Conservation (phyloP, 352 stramenopile genomes). For the Pythium vanterpoolii region DNA sequence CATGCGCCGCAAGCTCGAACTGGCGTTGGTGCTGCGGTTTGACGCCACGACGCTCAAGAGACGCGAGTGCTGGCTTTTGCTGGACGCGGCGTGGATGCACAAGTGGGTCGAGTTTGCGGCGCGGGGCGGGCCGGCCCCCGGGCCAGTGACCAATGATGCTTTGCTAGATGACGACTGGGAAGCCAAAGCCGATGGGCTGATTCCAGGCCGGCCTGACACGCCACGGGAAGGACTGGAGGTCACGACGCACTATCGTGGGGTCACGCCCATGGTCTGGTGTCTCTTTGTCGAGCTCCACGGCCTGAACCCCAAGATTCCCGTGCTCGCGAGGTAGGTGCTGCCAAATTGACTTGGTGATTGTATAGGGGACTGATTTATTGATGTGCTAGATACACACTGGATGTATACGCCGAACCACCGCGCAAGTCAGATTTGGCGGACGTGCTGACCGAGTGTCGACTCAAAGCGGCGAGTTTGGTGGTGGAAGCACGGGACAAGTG, state of each 20-base stretch:
- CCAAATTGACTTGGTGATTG: neutral
- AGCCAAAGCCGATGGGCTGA: constrained; percentile 20
- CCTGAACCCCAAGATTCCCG: constrained; percentile 31
- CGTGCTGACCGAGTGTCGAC: constrained; percentile 18
- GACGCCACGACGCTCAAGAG: constrained; percentile 53
- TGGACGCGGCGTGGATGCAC: constrained; percentile 63
- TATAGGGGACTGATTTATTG: neutral
- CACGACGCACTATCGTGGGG: constrained; percentile 58
- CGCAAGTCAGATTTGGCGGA: constrained; percentile 19
- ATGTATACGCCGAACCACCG: constrained; percentile 26
- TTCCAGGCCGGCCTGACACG: constrained; percentile 36
- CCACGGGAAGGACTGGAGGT: constrained; percentile 39
- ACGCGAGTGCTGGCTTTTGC: constrained; percentile 70
- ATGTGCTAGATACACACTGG: constrained; percentile 23
- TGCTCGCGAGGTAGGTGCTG: constrained; percentile 26
- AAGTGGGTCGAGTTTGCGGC: constrained; percentile 56
- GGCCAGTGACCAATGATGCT: constrained; percentile 52
- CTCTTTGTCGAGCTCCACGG: constrained; percentile 62
- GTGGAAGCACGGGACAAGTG: constrained; percentile 22
- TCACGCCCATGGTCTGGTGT: constrained; percentile 77
- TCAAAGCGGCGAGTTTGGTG: constrained; percentile 24
- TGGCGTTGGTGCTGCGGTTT: constrained; percentile 50
- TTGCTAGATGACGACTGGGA: constrained; percentile 56
- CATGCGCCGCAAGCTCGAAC: constrained; percentile 51
- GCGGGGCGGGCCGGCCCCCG: constrained; percentile 39